These are phyloP conservation scores for Venturia pyrina DNA, from an alignment of 2,329 filamentous ascomycete genomes.

Conservation along the genomic window DNA sequence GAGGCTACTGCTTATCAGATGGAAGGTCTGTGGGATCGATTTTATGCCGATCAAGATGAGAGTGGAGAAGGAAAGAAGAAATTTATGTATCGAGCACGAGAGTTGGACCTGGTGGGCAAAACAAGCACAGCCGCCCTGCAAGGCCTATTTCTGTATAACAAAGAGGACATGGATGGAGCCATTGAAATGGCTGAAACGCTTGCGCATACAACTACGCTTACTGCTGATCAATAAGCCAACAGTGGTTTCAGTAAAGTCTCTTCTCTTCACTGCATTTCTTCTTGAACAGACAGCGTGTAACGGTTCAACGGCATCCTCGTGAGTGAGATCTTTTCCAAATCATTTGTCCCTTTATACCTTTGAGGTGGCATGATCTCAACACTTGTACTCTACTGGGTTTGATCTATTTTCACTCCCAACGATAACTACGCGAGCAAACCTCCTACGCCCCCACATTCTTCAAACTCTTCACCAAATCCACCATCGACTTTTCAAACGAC, in stretches of 20 bases:
- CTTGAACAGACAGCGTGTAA: not conserved
- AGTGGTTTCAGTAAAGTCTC: not conserved
- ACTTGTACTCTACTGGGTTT: too few relatives aligned
- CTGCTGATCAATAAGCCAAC: not conserved
- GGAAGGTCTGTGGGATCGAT: slow-evolving; percentile 80
- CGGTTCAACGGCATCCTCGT: too few relatives aligned
- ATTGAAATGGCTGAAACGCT: slow-evolving; percentile 67
- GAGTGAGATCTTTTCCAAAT: not conserved
- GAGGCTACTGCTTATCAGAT: slow-evolving; percentile 83
- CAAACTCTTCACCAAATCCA: slow-evolving; percentile 54
- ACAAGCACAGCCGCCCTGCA: slow-evolving; percentile 87
- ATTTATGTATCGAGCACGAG: slow-evolving; percentile 62
- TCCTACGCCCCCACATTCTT: slow-evolving; percentile 35
- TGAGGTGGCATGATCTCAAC: too few relatives aligned
- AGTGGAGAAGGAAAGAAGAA: slow-evolving; percentile 51
- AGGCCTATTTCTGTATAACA: slow-evolving; percentile 91
- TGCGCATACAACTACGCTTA: slow-evolving; percentile 2
- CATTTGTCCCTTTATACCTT: not conserved
- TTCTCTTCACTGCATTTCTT: not conserved
- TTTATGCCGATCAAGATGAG: slow-evolving; percentile 74
- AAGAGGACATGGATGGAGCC: slow-evolving; percentile 78
- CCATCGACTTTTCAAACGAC: slow-evolving; percentile 47
- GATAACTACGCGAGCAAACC: too few relatives aligned
- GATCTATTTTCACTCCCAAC: too few relatives aligned
- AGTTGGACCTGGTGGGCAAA: slow-evolving; percentile 59